Evolutionary conservation across 2,329 filamentous ascomycete genomes (phyloP).

Genomic region (Macroventuria anomochaeta): DNA sequence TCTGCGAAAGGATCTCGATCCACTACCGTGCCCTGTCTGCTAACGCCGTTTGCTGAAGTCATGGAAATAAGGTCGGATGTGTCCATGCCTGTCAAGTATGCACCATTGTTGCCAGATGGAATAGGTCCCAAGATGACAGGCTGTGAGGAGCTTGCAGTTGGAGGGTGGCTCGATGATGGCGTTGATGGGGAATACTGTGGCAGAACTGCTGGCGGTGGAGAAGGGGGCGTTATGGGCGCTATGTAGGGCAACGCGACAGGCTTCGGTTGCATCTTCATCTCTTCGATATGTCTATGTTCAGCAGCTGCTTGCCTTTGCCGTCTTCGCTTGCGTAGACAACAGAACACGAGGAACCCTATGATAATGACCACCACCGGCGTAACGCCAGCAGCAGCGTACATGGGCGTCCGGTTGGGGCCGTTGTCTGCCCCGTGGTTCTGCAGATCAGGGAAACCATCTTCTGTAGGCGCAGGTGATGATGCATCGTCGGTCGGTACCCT

Average conservation of each 20-base stretch:
- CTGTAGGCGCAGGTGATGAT: slow-evolving; percentile 3
- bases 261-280: slow-evolving; percentile 37
- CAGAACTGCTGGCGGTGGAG: slow-evolving; percentile 18
- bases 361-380: slow-evolving; percentile 36
- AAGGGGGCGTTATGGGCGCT: slow-evolving; percentile 28
- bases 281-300: slow-evolving; percentile 18
- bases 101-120: slow-evolving; percentile 36
- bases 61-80: slow-evolving; percentile 47
- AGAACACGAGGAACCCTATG: slow-evolving; percentile 31
- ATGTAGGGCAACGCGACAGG: slow-evolving; percentile 23
- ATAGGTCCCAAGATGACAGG: slow-evolving; percentile 48
- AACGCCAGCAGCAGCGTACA: slow-evolving; percentile 35
- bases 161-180: slow-evolving; percentile 22
- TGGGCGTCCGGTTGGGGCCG: slow-evolving; percentile 16
- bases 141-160: slow-evolving; percentile 26
- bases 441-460: not conserved
- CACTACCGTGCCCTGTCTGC: slow-evolving; percentile 15
- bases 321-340: slow-evolving; percentile 42
- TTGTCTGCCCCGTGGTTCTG: slow-evolving; percentile 9
- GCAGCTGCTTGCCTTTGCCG: slow-evolving; percentile 24
- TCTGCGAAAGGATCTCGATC: slow-evolving; percentile 43
- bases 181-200: slow-evolving; percentile 26
- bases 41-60: slow-evolving; percentile 26
- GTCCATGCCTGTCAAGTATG: slow-evolving; percentile 49
- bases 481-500: not conserved